phyloP scores from a whole-genome alignment of 345 rosid genomes.

The Pistacia atlantica region DNA sequence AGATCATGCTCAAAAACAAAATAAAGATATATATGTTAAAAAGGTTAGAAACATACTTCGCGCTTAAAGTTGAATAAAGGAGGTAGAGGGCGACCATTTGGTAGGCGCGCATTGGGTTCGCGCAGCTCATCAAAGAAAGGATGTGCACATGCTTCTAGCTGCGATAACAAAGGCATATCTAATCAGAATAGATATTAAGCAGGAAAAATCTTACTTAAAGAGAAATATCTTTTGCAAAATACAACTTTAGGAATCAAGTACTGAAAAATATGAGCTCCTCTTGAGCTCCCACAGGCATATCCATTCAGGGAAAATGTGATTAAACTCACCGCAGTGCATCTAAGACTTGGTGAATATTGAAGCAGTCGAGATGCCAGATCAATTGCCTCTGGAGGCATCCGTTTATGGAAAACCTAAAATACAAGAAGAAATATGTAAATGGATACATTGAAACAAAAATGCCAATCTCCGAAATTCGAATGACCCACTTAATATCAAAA shows the following conservation, averaged over 20 bases:
- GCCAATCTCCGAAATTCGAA: not conserved
- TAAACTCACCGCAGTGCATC: constrained; percentile 79
- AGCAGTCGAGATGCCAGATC: constrained; percentile 81
- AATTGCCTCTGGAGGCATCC: constrained; percentile 91
- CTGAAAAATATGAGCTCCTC: not conserved
- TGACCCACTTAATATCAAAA: not conserved
- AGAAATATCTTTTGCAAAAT: not conserved
- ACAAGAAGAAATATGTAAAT: not conserved
- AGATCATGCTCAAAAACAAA: not conserved
- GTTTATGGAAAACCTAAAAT: constrained; percentile 68
- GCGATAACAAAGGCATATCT: constrained; percentile 12
- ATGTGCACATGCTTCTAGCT: constrained; percentile 74
- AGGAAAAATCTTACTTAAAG: not conserved
- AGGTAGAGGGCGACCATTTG: constrained; percentile 60
- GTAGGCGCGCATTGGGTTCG: constrained; percentile 60
- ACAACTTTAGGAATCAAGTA: not conserved
- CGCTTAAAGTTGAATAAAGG: constrained; percentile 72
- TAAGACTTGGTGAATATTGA: constrained; percentile 87
- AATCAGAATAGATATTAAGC: not conserved
- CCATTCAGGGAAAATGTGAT: not conserved
- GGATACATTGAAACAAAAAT: not conserved
- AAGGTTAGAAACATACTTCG: constrained; percentile 46
- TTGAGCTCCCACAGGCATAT: not conserved
- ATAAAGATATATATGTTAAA: not conserved
- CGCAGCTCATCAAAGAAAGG: constrained; percentile 72